Base-by-base conservation (phyloP, 305 asterid species). In the Fraxinus sp. region DNA sequence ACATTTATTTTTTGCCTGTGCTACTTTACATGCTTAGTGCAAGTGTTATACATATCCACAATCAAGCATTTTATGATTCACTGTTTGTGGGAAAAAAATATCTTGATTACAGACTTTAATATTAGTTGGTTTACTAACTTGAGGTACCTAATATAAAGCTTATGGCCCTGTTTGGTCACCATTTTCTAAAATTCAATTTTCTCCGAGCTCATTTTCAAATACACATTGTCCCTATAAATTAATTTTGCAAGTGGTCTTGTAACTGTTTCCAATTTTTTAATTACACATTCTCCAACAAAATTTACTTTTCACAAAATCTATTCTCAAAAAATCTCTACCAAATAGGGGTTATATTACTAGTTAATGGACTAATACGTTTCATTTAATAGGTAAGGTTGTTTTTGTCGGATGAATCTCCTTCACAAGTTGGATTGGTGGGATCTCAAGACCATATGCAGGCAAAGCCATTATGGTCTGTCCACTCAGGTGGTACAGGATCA, bases 381-480 rank as follows among this genome's bases (percentile, higher is more conserved):
- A 80, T 81, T 80, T 70, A 52, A 83, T 82, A 95, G 99, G 95
- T 94, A 79, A 92, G 85, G 91, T 87, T 94, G 74, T 95, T 95
- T 85, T 79, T 93, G 83, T 93, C 98, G 1, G 97, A 94, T 85
- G 98, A 95, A 22, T 86, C 87, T 62, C 98, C 98, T 85, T 90
- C 97, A 78, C 97, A 91, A 86, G 98, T 93, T 81, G 93, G 93
- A 59, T 18, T 52, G 73, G 49, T 84, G 33, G 95, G 91, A 81
- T 83, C 89, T 80, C 97, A 91, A 87, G 99, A 95, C 79, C 94
- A 93, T 86, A 97, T 93, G 76, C 98, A 95, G 90, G 97, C 91
- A 39, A 95, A 93, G 89, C 13, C 89, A 82, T 73, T 84, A 59
- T 87, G 95, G 90, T 83, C 91, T 49, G 89, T 74, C 36, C 90